Conservation (phyloP, 2,329 filamentous ascomycete genomes). For the Diplodia corticola region DNA sequence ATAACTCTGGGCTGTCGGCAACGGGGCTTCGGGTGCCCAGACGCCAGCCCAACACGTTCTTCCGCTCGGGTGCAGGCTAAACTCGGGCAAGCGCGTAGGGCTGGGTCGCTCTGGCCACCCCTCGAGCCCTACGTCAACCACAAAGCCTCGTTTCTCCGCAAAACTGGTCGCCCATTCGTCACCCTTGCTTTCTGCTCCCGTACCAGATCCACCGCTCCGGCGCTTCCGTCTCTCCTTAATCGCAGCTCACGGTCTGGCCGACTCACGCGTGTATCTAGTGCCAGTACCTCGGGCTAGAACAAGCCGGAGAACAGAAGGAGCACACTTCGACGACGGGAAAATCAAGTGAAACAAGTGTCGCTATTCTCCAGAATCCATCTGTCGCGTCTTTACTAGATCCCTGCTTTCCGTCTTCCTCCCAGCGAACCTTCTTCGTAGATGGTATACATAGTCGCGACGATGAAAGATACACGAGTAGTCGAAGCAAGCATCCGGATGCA, state of each 20-base stretch:
- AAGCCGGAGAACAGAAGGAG: background rate
- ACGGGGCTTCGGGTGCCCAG: constrained; percentile 1
- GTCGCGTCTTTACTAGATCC: background rate
- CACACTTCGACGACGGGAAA: background rate
- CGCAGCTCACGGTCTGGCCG: background rate
- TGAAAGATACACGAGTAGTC: background rate
- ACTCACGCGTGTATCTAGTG: background rate
- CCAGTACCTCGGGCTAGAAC: background rate
- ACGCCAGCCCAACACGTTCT: constrained; percentile 11
- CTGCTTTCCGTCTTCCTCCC: background rate
- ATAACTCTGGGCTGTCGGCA: constrained; percentile 15
- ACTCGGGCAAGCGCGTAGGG: constrained; percentile 11
- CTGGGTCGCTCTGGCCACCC: constrained; percentile 5
- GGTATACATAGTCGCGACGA: background rate
- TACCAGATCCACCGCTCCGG: background rate
- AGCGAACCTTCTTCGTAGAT: background rate
- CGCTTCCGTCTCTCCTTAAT: background rate
- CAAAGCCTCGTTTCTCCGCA: constrained; percentile 6
- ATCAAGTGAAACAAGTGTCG: background rate
- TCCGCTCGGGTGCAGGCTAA: constrained; percentile 8
- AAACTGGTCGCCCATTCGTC: constrained; percentile 2
- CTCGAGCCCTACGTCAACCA: constrained; percentile 1
- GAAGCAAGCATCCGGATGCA: no score
- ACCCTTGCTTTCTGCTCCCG: background rate
- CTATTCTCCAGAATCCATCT: background rate